Percentiles rank a stretch among this genome's conserved stretches.
Evolutionary conservation across 495 filamentous ascomycete species (phyloP).

Genomic region (Aspergillus nanangensis): DNA sequence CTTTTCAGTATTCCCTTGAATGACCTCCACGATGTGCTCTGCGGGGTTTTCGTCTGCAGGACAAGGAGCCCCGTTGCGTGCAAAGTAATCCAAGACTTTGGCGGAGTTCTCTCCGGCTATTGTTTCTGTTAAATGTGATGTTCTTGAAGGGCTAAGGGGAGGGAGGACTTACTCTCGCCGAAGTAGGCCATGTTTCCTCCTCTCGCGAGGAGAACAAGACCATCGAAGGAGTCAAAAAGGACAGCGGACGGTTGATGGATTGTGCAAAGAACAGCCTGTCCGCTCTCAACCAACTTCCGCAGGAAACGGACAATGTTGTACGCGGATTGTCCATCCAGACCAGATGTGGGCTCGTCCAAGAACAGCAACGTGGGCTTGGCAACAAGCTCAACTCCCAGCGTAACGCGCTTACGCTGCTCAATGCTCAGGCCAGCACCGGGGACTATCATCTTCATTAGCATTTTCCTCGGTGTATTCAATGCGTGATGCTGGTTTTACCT

Average conservation of each 20-base stretch:
- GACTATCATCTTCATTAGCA: conserved; percentile 19
- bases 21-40: conserved; percentile 53
- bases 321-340: conserved; percentile 60
- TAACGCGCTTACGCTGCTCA: conserved; percentile 84
- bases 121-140: conserved; percentile 17
- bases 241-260: conserved; percentile 89
- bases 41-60: conserved; percentile 51
- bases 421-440: conserved; percentile 74
- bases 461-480: conserved; percentile 2
- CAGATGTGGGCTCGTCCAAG: conserved; percentile 62
- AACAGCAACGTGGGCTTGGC: conserved; percentile 64
- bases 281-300: conserved; percentile 73
- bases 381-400: conserved; percentile 73
- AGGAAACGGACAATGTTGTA: conserved; percentile 70
- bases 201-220: conserved; percentile 44
- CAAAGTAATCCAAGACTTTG: conserved; percentile 53
- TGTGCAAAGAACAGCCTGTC: conserved; percentile 87
- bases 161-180: conserved; percentile 45
- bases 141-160: background rate
- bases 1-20: conserved; percentile 26
- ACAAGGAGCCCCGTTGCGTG: conserved; percentile 46
- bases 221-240: conserved; percentile 48
- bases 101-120: conserved; percentile 61
- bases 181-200: conserved; percentile 54
- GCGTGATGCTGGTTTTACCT: conserved; percentile 21